phyloP scores from a whole-genome alignment of 2,329 filamentous ascomycete species.

The Tolypocladium paradoxum region DNA sequence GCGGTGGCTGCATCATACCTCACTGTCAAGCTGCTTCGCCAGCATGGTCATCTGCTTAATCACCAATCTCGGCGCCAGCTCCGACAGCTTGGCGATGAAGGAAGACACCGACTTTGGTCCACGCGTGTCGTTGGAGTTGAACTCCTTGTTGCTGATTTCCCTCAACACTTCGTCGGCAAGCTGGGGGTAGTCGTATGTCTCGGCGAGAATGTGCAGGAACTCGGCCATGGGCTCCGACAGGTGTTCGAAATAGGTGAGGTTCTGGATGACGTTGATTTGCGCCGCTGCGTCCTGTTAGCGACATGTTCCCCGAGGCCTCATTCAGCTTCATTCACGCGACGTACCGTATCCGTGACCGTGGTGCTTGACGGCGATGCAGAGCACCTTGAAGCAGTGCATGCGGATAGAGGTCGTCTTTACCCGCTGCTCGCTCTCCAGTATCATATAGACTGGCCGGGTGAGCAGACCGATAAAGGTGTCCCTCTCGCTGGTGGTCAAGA shows the following conservation, averaged over 20 bases:
- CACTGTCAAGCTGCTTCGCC: slow-evolving; percentile 90
- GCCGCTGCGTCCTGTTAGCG: slow-evolving; percentile 49
- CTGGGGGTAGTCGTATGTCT: slow-evolving; percentile 96
- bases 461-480: slow-evolving; percentile 91
- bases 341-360: slow-evolving; percentile 92
- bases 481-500: slow-evolving; percentile 89
- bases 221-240: slow-evolving; percentile 99
- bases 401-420: slow-evolving; percentile 81
- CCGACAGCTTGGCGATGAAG: slow-evolving; percentile 87
- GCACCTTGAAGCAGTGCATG: slow-evolving; percentile 95
- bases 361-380: slow-evolving; percentile 94
- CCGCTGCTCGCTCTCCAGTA: slow-evolving; percentile 87
- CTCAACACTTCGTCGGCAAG: slow-evolving; percentile 86
- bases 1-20: slow-evolving; percentile 37
- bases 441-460: slow-evolving; percentile 84
- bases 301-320: neutral
- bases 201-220: slow-evolving; percentile 87
- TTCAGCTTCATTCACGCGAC: slow-evolving; percentile 16
- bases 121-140: slow-evolving; percentile 90
- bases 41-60: slow-evolving; percentile 97
- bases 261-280: slow-evolving; percentile 96
- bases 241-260: slow-evolving; percentile 95
- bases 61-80: slow-evolving; percentile 79
- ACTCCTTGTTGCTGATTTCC: slow-evolving; percentile 94
- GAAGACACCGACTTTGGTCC: slow-evolving; percentile 93